Base-by-base conservation (phyloP, 1,139 yeast genomes). In the Scheffersomyces parashehatae region DNA sequence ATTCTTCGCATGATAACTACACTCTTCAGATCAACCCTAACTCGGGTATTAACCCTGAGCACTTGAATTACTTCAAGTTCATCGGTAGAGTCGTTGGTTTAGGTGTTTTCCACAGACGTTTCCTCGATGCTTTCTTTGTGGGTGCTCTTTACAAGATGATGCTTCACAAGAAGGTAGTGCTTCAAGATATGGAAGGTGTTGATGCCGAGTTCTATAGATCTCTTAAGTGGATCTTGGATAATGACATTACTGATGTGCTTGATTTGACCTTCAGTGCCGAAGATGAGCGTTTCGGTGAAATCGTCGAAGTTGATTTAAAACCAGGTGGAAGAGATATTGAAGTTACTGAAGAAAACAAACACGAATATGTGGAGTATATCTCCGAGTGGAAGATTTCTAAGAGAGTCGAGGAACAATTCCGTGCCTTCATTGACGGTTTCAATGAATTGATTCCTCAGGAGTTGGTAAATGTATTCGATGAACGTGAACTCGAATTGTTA, bases 131-230 rank as follows among this genome's bases (percentile, higher is more conserved):
- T 0, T 93, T 93, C 79, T 95, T 93, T 67, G 96, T 93, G 60
- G 97, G 97, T 51, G 99, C 99, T 1, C 81, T 93, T 64, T 95
- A 95, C 70, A 93, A 93, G 74, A 90, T 93, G 98, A 90, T 93
- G 88, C 77, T 93, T 55, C 88, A 85, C 63, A 93, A 93, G 70
- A 90, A 90, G 74, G 96, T 93, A 52, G 93, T 89, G 3, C 74
- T 93, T 55, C 96, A 89, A 65, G 99, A 93, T 70, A 88, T 93
- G 96, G 99, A 95, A 68, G 96, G 98, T 67, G 97, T 93, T 48
- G 99, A 93, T 68, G 93, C 96, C 12, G 99, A 95, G 60, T 90
- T 90, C 68, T 90, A 88, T 70, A 82, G 95, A 62, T 91, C 96
- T 29, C 76, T 93, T 68, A 89, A 89, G 61, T 93, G 99, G 99